Base-by-base conservation (phyloP, 2,329 filamentous ascomycete species). In the Orbilia quercus region DNA sequence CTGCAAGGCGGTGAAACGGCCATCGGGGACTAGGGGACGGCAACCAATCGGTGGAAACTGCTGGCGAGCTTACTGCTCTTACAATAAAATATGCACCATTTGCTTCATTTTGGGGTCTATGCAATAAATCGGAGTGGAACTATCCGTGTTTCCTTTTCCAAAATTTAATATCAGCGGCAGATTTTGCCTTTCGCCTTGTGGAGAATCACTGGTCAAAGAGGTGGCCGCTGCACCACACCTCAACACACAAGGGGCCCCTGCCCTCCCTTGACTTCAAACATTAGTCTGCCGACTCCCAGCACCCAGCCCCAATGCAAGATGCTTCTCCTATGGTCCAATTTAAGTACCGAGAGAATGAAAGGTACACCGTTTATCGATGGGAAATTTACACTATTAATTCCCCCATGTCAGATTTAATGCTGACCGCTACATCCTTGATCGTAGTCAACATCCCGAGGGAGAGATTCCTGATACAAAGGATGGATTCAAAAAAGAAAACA, bases 161-260 rank as follows among this genome's bases (percentile, higher is more conserved):
- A 38, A 55, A 7, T 58, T 57, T 22, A 12, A 44, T 18, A 47
- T 59, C 63, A 22, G 45, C 34, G 63, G 53, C 34, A 44, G 28
- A 34, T 53, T 53, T 67, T 58, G 53, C 53, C 63, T 47, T 67
- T 34, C 45, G 45, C 45, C 55, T 67, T 67, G 62, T 53, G 53
- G 53, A 45, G 53, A 42, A 16, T 11, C 34, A 1, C 9, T 55
- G 16, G 18, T 54, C 16, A n/a, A 7, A 38, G 16, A 45, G 36
- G 18, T 55, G 34, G n/a, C 18, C 28, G 31, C 42, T 25, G 60
- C 51, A 59, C 63, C 63, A 67, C 63, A 67, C 53, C 34, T 45
- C 63, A 67, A 67, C 63, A 67, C 63, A 57, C 34, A 58, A 22
- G 5, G 4, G 11, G 28, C 16, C 40, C 40, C n/a, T 34, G 7